Conservation (phyloP, 805 yeast species). For the Metschnikowia chrysomelidarum region DNA sequence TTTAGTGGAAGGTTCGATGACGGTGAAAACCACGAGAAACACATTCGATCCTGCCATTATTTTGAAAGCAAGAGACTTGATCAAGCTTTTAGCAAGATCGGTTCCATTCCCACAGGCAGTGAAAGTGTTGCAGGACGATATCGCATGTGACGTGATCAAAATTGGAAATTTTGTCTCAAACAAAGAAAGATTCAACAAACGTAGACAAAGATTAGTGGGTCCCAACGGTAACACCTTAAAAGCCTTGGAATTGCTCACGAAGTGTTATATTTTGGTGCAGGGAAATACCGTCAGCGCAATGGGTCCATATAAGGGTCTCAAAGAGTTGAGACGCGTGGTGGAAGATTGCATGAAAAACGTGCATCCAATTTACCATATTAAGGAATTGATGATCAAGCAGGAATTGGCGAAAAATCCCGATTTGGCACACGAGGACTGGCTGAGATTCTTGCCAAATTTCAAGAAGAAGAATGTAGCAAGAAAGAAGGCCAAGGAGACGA, state of each 20-base stretch:
- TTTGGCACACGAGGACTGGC: constrained; percentile 94
- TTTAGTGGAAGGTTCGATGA: constrained; percentile 95
- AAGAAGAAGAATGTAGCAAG: constrained; percentile 95
- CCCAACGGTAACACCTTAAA: constrained; percentile 96
- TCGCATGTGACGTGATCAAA: constrained; percentile 94
- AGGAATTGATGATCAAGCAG: constrained; percentile 95
- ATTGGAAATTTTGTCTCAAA: constrained; percentile 86
- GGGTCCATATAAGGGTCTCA: constrained; percentile 94
- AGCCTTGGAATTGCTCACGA: constrained; percentile 92
- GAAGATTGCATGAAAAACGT: constrained; percentile 97
- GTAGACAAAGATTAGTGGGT: constrained; percentile 95
- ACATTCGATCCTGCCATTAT: constrained; percentile 94
- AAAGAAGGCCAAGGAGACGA: constrained; percentile 68
- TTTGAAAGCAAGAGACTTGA: constrained; percentile 90
- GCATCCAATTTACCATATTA: constrained; percentile 97
- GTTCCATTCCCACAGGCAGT: constrained; percentile 97
- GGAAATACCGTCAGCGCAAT: constrained; percentile 96
- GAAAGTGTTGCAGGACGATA: constrained; percentile 84
- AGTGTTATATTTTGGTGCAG: constrained; percentile 93
- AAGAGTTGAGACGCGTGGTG: constrained; percentile 88
- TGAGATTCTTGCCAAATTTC: constrained; percentile 92
- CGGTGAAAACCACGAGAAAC: constrained; percentile 92
- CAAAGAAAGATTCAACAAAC: constrained; percentile 90
- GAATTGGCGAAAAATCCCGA: constrained; percentile 95
- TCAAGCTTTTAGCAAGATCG: constrained; percentile 89